A percentile compares a stretch with the other conserved stretches of the same genome.
Conservation (phyloP, 2,329 filamentous ascomycete genomes). For the Davidsoniella neocaledoniae region DNA sequence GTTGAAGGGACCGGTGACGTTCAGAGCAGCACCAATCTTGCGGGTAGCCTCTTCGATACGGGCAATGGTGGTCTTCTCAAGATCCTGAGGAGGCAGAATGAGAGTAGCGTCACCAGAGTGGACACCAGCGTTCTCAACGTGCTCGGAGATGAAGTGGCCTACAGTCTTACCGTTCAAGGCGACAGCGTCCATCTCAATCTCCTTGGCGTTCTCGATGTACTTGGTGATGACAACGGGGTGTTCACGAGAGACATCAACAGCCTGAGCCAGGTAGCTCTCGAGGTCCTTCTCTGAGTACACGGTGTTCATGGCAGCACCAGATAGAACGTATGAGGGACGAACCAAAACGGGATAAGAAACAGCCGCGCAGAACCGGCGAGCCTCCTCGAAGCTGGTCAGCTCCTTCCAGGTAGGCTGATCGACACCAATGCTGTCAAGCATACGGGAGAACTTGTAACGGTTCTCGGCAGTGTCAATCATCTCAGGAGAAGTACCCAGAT, state of each 20-base stretch:
- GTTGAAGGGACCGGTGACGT: constrained; percentile 93
- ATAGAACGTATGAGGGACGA: constrained; percentile 89
- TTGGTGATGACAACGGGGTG: constrained; percentile 98
- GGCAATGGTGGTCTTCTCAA: constrained; percentile 72
- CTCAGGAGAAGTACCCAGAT: constrained; percentile 88
- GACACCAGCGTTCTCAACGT: constrained; percentile 96
- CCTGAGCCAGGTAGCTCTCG: constrained; percentile 74
- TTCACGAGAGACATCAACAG: constrained; percentile 81
- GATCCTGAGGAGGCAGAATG: constrained; percentile 84
- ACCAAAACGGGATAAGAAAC: constrained; percentile 91
- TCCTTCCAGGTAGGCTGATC: constrained; percentile 98
- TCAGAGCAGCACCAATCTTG: constrained; percentile 87
- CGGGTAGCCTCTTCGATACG: constrained; percentile 88
- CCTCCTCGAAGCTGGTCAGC: constrained; percentile 84
- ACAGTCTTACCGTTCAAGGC: constrained; percentile 78
- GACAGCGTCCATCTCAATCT: constrained; percentile 99
- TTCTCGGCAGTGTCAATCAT: constrained; percentile 99
- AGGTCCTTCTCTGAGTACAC: constrained; percentile 93
- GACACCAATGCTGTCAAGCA: constrained; percentile 86
- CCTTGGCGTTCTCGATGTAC: constrained; percentile 98
- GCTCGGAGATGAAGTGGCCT: constrained; percentile 94
- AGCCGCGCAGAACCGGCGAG: constrained; percentile 67
- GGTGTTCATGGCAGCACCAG: constrained; percentile 97
- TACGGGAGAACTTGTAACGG: constrained; percentile 94
- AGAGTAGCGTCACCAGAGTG: constrained; percentile 96